Evolutionary conservation across 2,329 filamentous ascomycete species (phyloP), one percentile per base, ranked within the genome.

Genomic region (Fusarium palustre): DNA sequence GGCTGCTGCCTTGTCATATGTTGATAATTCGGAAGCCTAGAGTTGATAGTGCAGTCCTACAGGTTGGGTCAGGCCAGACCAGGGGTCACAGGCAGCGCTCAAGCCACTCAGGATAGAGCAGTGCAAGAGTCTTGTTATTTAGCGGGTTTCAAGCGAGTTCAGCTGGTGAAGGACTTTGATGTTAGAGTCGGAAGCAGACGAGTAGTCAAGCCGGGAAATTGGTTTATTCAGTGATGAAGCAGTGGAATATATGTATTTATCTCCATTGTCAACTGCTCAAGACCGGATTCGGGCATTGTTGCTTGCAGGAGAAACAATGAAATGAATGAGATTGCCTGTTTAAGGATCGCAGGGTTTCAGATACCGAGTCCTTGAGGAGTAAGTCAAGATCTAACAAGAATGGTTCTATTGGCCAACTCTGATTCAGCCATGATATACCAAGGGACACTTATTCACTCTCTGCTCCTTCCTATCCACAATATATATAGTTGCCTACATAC

Each of bases 1-100:
- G 66, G 56, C 55, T 73, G 74, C 64, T 75, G 74, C 74, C 74
- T 75, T 74, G 69, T 30, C 49, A n/a, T 24, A 45, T 34, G 9
- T 20, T 20, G 33, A 59, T 55, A 58, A 67, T 57, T 56, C 55
- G 50, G 61, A 50, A 52, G 61, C 55, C 63, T 64, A 53, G 50
- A 57, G 38, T 34, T 36, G 53, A 56, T 50, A 59, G 55, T 56
- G 49, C 45, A 59, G 55, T 56, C 59, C 66, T 39, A 39, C 58
- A 46, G 57, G 64, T 52, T 50, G 47, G 39, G 67, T 59, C 70
- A 71, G 64, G 50, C 13, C 31, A 33, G 38, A 64, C 62, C 70
- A 73, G 64, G 50, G 66, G 68, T 66, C 63, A 45, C 63, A 65
- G 59, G 67, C 59, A 58, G 33, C 66, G 58, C 63, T 48, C 64